Conservation (phyloP, 495 filamentous ascomycete species). For the Neurospora tetrasperma region DNA sequence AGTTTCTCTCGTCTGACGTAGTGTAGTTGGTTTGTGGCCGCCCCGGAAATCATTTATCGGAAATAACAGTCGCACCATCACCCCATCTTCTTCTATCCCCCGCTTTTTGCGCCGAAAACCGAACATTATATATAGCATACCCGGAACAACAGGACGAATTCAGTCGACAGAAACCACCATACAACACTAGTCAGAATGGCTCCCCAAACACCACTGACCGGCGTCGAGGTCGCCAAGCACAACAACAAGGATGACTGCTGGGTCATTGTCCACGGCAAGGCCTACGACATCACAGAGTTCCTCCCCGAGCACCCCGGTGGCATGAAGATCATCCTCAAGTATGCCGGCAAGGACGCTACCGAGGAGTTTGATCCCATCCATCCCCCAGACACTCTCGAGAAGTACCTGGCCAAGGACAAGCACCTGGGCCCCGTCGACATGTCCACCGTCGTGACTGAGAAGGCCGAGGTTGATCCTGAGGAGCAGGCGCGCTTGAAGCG, state of each 20-base stretch:
- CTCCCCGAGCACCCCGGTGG: constrained; percentile 70
- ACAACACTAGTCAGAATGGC: constrained; percentile 16
- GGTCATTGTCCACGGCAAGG: constrained; percentile 63
- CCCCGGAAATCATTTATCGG: neutral
- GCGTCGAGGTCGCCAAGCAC: constrained; percentile 58
- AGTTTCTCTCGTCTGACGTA: neutral
- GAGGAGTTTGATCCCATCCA: constrained; percentile 77
- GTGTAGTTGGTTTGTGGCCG: neutral
- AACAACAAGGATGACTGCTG: constrained; percentile 61
- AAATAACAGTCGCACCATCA: neutral
- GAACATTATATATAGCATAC: neutral
- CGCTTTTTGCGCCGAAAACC: neutral
- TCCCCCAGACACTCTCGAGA: constrained; percentile 65
- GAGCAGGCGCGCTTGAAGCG: constrained; percentile 67
- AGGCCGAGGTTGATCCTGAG: constrained; percentile 61
- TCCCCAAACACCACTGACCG: constrained; percentile 32
- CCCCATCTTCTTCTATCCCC: neutral
- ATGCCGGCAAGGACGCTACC: constrained; percentile 77
- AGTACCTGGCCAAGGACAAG: constrained; percentile 74
- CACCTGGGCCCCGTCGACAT: constrained; percentile 90
- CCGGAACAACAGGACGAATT: neutral
- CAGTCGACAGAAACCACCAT: neutral
- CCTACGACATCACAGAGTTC: constrained; percentile 77
- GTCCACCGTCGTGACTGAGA: constrained; percentile 65
- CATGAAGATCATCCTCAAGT: constrained; percentile 66